phyloP scores from a whole-genome alignment of 306 rosid species.

The Abrus precatorius region DNA sequence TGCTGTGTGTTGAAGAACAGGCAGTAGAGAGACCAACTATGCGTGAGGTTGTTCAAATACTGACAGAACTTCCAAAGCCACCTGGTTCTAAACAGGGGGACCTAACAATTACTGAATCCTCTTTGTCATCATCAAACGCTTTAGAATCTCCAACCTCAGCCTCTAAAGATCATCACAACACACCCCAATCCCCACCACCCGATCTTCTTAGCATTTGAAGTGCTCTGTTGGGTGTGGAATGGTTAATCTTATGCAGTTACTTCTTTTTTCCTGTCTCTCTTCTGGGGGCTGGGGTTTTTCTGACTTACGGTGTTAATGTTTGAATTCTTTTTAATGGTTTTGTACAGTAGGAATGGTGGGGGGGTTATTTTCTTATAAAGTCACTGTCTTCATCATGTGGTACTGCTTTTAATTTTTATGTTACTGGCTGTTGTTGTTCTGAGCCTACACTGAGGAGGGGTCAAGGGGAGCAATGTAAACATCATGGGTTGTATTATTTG shows the following conservation, averaged over 20 bases:
- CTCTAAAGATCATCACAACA: conserved; percentile 56
- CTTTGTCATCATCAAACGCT: conserved; percentile 58
- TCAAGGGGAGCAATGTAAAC: conserved; percentile 37
- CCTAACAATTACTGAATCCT: conserved; percentile 56
- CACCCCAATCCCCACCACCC: conserved; percentile 69
- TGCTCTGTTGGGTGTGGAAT: conserved; percentile 42
- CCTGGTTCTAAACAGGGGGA: conserved; percentile 64
- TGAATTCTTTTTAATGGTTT: conserved; percentile 47
- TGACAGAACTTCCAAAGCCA: conserved; percentile 86
- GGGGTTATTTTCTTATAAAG: conserved; percentile 43
- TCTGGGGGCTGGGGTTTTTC: conserved; percentile 51
- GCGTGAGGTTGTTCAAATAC: conserved; percentile 98
- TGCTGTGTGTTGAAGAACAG: conserved; percentile 96
- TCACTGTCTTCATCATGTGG: conserved; percentile 47
- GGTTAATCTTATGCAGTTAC: conserved; percentile 49
- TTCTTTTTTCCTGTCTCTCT: conserved; percentile 19
- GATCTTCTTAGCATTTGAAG: conserved; percentile 93
- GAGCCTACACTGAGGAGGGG: conserved; percentile 39
- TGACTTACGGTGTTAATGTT: conserved; percentile 57
- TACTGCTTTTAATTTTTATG: conserved; percentile 52
- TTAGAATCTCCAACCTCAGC: conserved; percentile 58
- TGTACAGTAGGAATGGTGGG: conserved; percentile 79
- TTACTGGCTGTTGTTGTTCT: conserved; percentile 47
- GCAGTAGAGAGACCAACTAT: conserved; percentile 97
- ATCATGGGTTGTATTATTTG: conserved; percentile 38